Percentiles rank a stretch among this genome's conserved stretches.
phyloP scores from a whole-genome alignment of 176 grass and related monocot genomes.

The Triticum dicoccoides region DNA sequence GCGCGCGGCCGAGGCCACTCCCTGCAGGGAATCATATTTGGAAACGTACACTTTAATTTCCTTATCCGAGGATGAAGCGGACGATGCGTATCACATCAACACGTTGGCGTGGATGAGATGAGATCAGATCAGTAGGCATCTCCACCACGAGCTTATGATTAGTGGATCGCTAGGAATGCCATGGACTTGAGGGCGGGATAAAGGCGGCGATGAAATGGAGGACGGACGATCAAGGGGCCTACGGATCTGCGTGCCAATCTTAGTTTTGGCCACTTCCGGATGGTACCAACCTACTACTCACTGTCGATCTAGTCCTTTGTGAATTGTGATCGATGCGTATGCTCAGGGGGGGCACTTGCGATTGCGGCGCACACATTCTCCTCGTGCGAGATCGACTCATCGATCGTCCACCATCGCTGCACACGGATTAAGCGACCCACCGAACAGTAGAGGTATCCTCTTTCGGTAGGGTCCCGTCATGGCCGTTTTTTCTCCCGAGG shows the following conservation, averaged over 20 bases:
- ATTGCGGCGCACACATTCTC: not conserved
- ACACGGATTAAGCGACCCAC: not conserved
- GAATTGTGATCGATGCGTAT: not conserved
- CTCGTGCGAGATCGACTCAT: not conserved
- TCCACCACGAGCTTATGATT: not conserved
- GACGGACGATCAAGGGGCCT: not conserved
- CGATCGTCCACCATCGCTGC: not conserved
- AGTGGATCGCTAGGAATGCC: not conserved
- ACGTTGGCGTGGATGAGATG: not conserved
- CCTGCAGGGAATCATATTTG: not conserved
- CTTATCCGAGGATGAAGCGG: constrained; percentile 21
- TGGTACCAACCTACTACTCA: not conserved
- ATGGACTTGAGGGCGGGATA: not conserved
- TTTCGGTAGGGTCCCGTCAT: not conserved
- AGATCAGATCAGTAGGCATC: constrained; percentile 2
- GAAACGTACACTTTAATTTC: not conserved
- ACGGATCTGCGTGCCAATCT: not conserved
- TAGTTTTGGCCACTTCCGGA: constrained; percentile 37
- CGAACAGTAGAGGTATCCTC: not conserved
- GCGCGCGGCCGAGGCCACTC: not conserved
- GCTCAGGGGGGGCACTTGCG: not conserved
- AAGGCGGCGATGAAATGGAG: constrained; percentile 11
- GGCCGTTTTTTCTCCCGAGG: not conserved
- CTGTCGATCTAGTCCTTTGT: not conserved
- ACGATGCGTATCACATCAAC: not conserved